Evolutionary conservation across 495 filamentous ascomycete genomes (phyloP).

Genomic region (Trichoderma reesei): DNA sequence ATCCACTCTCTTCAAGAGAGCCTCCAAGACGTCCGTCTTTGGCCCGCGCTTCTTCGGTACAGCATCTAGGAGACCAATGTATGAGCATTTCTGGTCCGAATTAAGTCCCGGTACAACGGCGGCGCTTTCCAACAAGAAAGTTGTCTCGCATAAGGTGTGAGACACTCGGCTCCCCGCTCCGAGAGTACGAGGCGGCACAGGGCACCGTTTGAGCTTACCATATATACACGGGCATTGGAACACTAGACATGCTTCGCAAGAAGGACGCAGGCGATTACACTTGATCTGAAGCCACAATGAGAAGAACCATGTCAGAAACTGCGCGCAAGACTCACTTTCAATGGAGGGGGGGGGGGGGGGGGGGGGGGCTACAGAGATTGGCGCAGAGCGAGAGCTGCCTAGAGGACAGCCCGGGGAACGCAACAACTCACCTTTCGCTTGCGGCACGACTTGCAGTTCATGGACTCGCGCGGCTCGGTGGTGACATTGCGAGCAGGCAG

Average conservation of each 20-base stretch:
- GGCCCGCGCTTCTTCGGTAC: conserved; percentile 81
- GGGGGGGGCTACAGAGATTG: neutral
- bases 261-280: conserved; percentile 74
- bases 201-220: conserved; percentile 43
- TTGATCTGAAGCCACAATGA: conserved; percentile 54
- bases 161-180: neutral
- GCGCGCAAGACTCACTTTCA: neutral
- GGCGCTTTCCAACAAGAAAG: neutral
- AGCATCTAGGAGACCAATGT: conserved; percentile 47
- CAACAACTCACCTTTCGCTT: conserved; percentile 62
- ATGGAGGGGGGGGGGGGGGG: too few relatives aligned
- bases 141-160: neutral
- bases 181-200: neutral
- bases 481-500: conserved; percentile 61
- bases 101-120: neutral
- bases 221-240: conserved; percentile 86
- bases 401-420: neutral
- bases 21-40: conserved; percentile 81
- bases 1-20: conserved; percentile 72
- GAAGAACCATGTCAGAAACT: neutral
- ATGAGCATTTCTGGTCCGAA: neutral
- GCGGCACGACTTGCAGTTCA: conserved; percentile 91
- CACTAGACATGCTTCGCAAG: conserved; percentile 79
- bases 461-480: conserved; percentile 72
- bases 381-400: neutral